A percentile compares a stretch with the other conserved stretches of the same genome.
Evolutionary conservation across 2,329 filamentous ascomycete species (phyloP).

Genomic region (Colletotrichum orbiculare): DNA sequence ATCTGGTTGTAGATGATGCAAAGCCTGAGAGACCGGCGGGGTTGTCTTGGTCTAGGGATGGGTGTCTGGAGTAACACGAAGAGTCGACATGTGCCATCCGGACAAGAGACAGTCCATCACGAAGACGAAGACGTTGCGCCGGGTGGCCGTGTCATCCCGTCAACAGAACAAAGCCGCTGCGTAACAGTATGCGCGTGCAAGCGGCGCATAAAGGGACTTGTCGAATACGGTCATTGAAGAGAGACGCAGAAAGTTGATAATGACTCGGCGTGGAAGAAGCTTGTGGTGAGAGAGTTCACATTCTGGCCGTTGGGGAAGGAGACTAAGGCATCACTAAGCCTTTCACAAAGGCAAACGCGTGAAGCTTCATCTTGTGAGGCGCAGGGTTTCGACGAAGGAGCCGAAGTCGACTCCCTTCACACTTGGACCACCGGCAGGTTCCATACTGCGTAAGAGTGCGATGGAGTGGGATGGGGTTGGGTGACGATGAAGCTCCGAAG

Average conservation of each 20-base stretch:
- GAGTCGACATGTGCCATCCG: slow-evolving; percentile 26
- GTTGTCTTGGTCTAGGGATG: not conserved
- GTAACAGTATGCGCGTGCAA: not conserved
- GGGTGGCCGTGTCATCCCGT: slow-evolving; percentile 6
- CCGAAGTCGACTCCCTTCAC: not conserved
- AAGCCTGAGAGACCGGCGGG: slow-evolving; percentile 1
- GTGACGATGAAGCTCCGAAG: not conserved
- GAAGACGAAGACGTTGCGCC: slow-evolving; percentile 2
- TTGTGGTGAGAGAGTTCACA: not conserved
- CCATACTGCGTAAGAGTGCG: not conserved
- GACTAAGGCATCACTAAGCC: too few relatives aligned
- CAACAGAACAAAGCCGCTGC: not conserved
- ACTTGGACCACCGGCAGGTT: too few relatives aligned
- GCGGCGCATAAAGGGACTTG: not conserved
- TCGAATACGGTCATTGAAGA: not conserved
- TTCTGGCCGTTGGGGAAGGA: too few relatives aligned
- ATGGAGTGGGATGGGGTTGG: not conserved
- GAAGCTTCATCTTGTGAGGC: slow-evolving; percentile 1
- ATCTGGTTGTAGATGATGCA: slow-evolving; percentile 1
- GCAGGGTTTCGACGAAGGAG: slow-evolving; percentile 27
- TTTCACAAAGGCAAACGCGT: too few relatives aligned
- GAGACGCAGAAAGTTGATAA: not conserved
- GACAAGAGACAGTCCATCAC: not conserved
- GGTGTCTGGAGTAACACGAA: slow-evolving; percentile 3
- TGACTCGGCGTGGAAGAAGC: not conserved